Conservation (phyloP, 192 early-diverging fungal genomes). For the Coemansia sp. region DNA sequence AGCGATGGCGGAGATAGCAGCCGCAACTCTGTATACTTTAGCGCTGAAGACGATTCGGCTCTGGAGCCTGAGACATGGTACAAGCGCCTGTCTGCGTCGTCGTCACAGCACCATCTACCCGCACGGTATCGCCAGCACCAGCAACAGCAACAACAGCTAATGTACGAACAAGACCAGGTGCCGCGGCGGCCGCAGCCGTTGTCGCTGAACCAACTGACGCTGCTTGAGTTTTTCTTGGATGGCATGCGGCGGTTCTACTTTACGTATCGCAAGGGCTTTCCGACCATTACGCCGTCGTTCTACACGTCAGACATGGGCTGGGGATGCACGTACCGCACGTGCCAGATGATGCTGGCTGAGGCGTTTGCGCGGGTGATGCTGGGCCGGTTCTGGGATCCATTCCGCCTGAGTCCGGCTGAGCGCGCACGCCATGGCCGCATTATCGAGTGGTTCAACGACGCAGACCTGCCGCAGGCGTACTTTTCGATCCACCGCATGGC, state of each 20-base stretch:
- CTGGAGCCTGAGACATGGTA: slow-evolving; percentile 40
- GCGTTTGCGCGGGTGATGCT: slow-evolving; percentile 51
- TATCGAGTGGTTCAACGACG: slow-evolving; percentile 54
- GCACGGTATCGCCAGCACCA: slow-evolving; percentile 16
- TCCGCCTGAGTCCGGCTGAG: slow-evolving; percentile 37
- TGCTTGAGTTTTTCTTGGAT: slow-evolving; percentile 55
- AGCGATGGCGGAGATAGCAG: slow-evolving; percentile 39
- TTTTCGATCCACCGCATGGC: slow-evolving; percentile 58
- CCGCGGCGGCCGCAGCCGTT: slow-evolving; percentile 26
- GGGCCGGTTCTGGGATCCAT: slow-evolving; percentile 53
- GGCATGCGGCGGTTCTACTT: slow-evolving; percentile 57
- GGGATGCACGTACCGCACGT: slow-evolving; percentile 57
- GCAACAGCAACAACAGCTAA: background rate
- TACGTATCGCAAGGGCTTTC: slow-evolving; percentile 55
- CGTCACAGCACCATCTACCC: slow-evolving; percentile 45
- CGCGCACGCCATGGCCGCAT: slow-evolving; percentile 40
- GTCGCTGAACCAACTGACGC: slow-evolving; percentile 53
- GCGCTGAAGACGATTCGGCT: slow-evolving; percentile 47
- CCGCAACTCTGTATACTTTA: slow-evolving; percentile 54
- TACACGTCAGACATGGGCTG: slow-evolving; percentile 59
- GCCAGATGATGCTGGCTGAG: slow-evolving; percentile 58
- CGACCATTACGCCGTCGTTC: slow-evolving; percentile 55
- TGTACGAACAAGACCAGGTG: slow-evolving; percentile 10
- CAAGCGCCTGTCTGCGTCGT: slow-evolving; percentile 45
- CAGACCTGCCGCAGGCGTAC: slow-evolving; percentile 36